phyloP scores from a whole-genome alignment of 1,284 basidiomycete species.

The Mycena sp. region DNA sequence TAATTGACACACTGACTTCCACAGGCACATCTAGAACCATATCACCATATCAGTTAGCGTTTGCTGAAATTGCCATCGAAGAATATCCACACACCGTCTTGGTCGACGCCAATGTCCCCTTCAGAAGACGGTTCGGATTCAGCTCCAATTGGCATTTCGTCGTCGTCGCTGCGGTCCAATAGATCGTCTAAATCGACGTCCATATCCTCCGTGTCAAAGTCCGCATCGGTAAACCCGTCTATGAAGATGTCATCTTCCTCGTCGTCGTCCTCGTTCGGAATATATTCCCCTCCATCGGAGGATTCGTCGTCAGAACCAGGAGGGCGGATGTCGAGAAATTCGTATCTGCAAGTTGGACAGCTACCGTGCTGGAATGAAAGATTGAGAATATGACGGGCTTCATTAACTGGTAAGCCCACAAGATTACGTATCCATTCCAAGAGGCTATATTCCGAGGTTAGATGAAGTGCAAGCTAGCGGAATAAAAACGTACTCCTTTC shows the following conservation, averaged over 20 bases:
- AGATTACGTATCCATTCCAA: slow-evolving; percentile 69
- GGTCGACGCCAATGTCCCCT: slow-evolving; percentile 21
- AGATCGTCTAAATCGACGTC: slow-evolving; percentile 40
- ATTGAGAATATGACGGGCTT: slow-evolving; percentile 9
- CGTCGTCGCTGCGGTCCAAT: slow-evolving; percentile 39
- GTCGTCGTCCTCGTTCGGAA: slow-evolving; percentile 64
- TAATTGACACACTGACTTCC: slow-evolving; percentile 38
- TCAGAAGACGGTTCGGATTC: slow-evolving; percentile 21
- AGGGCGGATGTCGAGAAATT: slow-evolving; percentile 63
- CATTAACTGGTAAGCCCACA: slow-evolving; percentile 45
- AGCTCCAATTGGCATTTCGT: slow-evolving; percentile 7
- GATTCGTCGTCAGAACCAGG: slow-evolving; percentile 69
- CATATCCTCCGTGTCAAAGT: slow-evolving; percentile 35
- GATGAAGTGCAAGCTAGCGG: slow-evolving; percentile 3
- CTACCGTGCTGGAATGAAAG: slow-evolving; percentile 69
- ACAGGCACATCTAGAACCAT: slow-evolving; percentile 31
- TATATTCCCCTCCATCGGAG: slow-evolving; percentile 71
- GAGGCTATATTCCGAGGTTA: slow-evolving; percentile 49
- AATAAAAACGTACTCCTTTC: slow-evolving; percentile 62
- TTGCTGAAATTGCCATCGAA: not conserved
- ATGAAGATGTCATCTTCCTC: slow-evolving; percentile 56
- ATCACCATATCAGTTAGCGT: not conserved
- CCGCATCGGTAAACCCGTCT: slow-evolving; percentile 40
- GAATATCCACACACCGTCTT: slow-evolving; percentile 9
- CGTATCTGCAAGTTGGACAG: slow-evolving; percentile 71